Evolutionary conservation across 192 early-diverging fungal genomes (phyloP).

Genomic region (Rhizoclosmatium sp.): DNA sequence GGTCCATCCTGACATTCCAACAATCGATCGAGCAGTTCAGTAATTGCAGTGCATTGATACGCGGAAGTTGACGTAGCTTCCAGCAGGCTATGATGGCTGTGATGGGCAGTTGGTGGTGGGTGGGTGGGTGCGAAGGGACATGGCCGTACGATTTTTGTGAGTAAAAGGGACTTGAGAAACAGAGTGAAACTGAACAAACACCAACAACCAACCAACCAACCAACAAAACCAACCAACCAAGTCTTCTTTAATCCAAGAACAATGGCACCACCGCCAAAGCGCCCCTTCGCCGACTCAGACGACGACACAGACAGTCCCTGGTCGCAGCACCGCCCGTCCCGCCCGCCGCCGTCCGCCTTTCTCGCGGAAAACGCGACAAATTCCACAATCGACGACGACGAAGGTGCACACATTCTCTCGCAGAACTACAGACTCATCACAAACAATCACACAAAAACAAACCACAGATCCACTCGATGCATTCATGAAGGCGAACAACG

Average conservation of each 20-base stretch:
- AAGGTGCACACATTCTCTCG: constrained; percentile 30
- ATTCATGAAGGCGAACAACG: constrained; percentile 80
- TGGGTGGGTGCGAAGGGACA: not conserved
- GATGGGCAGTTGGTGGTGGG: not conserved
- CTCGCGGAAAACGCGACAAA: not conserved
- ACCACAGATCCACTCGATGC: constrained; percentile 76
- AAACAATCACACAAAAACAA: not conserved
- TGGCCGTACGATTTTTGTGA: not conserved
- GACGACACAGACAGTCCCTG: not conserved
- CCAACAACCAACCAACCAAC: not conserved
- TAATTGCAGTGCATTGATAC: not conserved
- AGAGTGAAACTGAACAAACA: too few species aligned
- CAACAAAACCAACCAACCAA: not conserved
- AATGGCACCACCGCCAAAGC: not conserved
- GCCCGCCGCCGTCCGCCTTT: not conserved
- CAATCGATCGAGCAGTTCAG: not conserved
- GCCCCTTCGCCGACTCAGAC: not conserved
- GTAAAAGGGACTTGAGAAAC: not conserved
- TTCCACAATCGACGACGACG: constrained; percentile 41
- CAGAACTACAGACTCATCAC: not conserved
- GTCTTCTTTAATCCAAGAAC: not conserved
- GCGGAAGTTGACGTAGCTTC: not conserved
- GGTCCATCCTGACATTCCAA: not conserved
- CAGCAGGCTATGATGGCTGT: not conserved
- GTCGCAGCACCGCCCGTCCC: not conserved